phyloP scores from a whole-genome alignment of 2,329 filamentous ascomycete species.

The Trichoderma sp. region DNA sequence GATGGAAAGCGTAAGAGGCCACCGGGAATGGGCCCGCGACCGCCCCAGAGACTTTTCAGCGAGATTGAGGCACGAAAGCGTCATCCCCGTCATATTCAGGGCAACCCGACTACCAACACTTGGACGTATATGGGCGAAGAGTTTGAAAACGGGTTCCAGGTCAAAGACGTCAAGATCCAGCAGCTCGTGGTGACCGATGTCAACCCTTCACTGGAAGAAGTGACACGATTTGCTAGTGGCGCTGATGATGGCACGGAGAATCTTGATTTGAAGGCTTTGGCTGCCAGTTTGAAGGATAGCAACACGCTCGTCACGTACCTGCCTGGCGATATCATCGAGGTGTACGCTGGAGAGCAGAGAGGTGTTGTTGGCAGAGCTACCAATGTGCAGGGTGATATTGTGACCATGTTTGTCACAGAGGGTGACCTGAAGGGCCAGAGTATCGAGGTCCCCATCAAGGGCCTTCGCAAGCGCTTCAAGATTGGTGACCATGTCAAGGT shows the following conservation, averaged over 20 bases:
- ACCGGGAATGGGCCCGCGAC: slow-evolving; percentile 63
- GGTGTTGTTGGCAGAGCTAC: slow-evolving; percentile 84
- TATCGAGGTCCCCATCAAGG: slow-evolving; percentile 91
- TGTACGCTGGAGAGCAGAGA: slow-evolving; percentile 93
- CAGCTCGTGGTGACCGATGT: slow-evolving; percentile 84
- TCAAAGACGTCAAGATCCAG: slow-evolving; percentile 92
- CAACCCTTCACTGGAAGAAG: slow-evolving; percentile 90
- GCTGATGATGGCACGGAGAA: slow-evolving; percentile 92
- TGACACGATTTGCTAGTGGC: slow-evolving; percentile 88
- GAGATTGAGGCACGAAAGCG: slow-evolving; percentile 90
- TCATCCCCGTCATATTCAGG: slow-evolving; percentile 63
- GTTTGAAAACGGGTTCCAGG: slow-evolving; percentile 88
- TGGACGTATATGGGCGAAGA: slow-evolving; percentile 88
- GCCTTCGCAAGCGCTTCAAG: slow-evolving; percentile 87
- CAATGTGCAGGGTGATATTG: slow-evolving; percentile 87
- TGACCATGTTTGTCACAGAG: slow-evolving; percentile 81
- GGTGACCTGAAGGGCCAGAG: slow-evolving; percentile 79
- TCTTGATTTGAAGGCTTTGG: slow-evolving; percentile 86
- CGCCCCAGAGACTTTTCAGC: slow-evolving; percentile 88
- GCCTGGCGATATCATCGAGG: slow-evolving; percentile 93
- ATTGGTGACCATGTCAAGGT: slow-evolving; percentile 98
- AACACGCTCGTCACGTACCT: slow-evolving; percentile 82
- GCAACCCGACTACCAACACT: slow-evolving; percentile 74
- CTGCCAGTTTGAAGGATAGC: slow-evolving; percentile 83
- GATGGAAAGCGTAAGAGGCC: slow-evolving; percentile 81